phyloP scores from a whole-genome alignment of 176 grass and related monocot species.

The Olyra latifolia region DNA sequence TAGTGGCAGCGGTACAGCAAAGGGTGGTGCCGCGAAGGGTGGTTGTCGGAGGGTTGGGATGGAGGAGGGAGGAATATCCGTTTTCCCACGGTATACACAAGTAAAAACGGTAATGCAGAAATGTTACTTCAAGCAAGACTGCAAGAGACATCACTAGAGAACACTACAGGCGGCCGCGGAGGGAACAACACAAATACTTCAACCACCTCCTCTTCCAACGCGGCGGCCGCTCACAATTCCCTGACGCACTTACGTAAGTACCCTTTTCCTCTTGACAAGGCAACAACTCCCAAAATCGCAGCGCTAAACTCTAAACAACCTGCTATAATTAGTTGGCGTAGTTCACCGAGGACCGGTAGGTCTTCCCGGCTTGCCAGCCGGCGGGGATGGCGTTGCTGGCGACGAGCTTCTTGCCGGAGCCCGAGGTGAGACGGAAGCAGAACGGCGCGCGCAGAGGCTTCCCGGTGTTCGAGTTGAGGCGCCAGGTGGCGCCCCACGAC shows the following conservation, averaged over 20 bases:
- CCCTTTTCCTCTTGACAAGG: background rate
- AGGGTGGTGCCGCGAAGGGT: too few relatives aligned
- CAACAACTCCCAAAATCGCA: background rate
- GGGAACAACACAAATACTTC: background rate
- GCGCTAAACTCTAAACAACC: background rate
- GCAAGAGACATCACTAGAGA: slow-evolving; percentile 21
- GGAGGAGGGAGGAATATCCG: too few relatives aligned
- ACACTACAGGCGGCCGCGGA: background rate
- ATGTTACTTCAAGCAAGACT: background rate
- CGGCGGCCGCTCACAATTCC: slow-evolving; percentile 37
- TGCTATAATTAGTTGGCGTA: slow-evolving; percentile 10
- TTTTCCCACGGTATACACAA: background rate
- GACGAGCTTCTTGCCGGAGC: slow-evolving; percentile 45
- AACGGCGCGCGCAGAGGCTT: slow-evolving; percentile 47
- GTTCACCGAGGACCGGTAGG: slow-evolving; percentile 53
- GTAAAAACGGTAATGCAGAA: background rate
- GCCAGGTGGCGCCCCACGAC: slow-evolving; percentile 71
- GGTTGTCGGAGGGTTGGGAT: too few relatives aligned
- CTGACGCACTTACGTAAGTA: slow-evolving; percentile 29
- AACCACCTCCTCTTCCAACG: slow-evolving; percentile 31
- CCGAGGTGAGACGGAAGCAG: slow-evolving; percentile 60
- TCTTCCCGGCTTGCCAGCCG: slow-evolving; percentile 51
- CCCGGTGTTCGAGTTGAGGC: slow-evolving; percentile 47
- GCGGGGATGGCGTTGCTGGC: slow-evolving; percentile 57
- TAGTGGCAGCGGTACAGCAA: too few relatives aligned